Evolutionary conservation across 805 yeast genomes (phyloP).

Genomic region (Saturnispora ahearnii): DNA sequence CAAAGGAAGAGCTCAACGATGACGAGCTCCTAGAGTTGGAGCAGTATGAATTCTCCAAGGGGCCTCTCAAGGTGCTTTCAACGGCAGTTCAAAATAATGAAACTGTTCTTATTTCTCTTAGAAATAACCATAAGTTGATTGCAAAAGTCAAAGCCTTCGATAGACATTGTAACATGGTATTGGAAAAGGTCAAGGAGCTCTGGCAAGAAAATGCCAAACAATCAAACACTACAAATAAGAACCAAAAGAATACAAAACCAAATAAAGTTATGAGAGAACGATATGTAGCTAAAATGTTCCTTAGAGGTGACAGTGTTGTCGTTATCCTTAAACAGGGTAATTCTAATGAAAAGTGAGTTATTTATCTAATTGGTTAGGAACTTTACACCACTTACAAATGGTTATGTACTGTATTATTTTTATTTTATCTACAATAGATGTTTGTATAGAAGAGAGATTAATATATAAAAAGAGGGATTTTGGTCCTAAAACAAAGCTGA

Average conservation of each 20-base stretch:
- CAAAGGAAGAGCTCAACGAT: conserved; percentile 72
- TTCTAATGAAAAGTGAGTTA: neutral
- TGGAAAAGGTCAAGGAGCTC: conserved; percentile 85
- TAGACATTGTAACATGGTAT: conserved; percentile 87
- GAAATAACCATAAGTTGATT: conserved; percentile 88
- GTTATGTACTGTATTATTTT: neutral
- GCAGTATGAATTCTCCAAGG: conserved; percentile 81
- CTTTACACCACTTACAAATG: neutral
- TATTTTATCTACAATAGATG: neutral
- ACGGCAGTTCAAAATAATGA: conserved; percentile 60
- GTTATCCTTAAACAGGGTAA: conserved; percentile 42
- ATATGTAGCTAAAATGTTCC: conserved; percentile 79
- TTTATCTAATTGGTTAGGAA: neutral
- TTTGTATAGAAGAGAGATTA: neutral
- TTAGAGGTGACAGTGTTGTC: conserved; percentile 93
- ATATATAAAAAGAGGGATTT: neutral
- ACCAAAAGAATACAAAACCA: conserved; percentile 1
- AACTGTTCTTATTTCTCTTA: conserved; percentile 73
- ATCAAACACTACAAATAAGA: conserved; percentile 24
- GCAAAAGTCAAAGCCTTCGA: conserved; percentile 93
- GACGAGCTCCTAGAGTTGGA: conserved; percentile 73
- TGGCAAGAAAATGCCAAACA: conserved; percentile 29
- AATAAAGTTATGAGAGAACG: conserved; percentile 43
- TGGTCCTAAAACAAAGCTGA: too few relatives aligned
- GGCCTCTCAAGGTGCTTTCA: conserved; percentile 86